Evolutionary conservation across 305 asterid species (phyloP).

Genomic region (Ilex paraguariensis): DNA sequence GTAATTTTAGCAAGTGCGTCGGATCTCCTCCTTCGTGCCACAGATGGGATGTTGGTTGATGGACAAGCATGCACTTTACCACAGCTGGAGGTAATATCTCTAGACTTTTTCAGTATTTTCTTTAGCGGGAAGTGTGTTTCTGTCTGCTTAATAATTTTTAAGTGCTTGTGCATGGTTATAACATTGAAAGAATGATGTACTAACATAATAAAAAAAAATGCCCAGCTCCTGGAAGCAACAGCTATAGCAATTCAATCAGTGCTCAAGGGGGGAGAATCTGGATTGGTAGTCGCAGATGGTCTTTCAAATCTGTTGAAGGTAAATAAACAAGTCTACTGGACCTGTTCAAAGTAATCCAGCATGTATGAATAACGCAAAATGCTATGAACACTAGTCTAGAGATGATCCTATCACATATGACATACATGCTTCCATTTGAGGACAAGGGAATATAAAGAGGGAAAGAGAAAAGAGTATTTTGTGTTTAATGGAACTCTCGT

Average conservation of each 20-base stretch:
- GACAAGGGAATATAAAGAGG: too few species aligned
- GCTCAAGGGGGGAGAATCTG: slow-evolving; percentile 92
- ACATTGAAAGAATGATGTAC: too few species aligned
- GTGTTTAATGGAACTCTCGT: too few species aligned
- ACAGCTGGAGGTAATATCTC: slow-evolving; percentile 77
- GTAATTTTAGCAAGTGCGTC: slow-evolving; percentile 92
- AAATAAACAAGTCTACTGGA: background rate
- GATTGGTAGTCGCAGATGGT: slow-evolving; percentile 79
- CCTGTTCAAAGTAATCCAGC: too few species aligned
- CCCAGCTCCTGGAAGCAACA: slow-evolving; percentile 78
- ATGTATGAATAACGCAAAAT: too few species aligned
- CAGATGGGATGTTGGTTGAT: slow-evolving; percentile 98
- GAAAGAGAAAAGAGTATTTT: too few species aligned
- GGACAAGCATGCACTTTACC: slow-evolving; percentile 99
- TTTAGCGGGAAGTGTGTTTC: too few species aligned
- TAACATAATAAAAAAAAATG: background rate
- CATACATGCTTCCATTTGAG: too few species aligned
- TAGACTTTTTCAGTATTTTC: background rate
- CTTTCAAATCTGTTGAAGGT: slow-evolving; percentile 82
- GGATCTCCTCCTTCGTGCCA: slow-evolving; percentile 91
- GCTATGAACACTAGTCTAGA: too few species aligned
- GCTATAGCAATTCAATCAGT: slow-evolving; percentile 84
- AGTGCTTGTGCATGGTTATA: too few species aligned
- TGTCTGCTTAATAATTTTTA: too few species aligned
- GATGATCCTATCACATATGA: too few species aligned